phyloP scores from a whole-genome alignment of 371 early-diverging fungal genomes.

The Nematocida sp. region DNA sequence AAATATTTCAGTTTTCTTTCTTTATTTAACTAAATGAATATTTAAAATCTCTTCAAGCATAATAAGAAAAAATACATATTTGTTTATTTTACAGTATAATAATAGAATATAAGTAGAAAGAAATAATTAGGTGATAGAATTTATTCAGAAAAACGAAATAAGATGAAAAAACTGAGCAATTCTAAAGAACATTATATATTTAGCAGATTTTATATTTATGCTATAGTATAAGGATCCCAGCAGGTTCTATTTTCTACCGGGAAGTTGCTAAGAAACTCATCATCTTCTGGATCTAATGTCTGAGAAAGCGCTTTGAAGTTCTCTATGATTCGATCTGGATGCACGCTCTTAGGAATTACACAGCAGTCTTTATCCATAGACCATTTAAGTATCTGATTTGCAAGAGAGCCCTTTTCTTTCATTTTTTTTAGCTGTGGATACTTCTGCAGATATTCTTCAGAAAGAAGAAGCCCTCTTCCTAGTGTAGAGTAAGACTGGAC shows the following conservation, averaged over 20 bases:
- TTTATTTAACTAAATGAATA: too few species aligned
- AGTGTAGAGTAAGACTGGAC: constrained; percentile 81
- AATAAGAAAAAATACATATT: too few species aligned
- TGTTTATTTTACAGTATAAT: too few species aligned
- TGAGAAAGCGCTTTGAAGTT: constrained; percentile 60
- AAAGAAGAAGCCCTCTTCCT: constrained; percentile 73
- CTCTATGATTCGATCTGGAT: constrained; percentile 58
- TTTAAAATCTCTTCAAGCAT: too few species aligned
- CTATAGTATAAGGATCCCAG: constrained; percentile 56
- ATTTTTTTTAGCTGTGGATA: constrained; percentile 39
- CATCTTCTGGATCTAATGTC: constrained; percentile 27
- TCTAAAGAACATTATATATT: too few species aligned
- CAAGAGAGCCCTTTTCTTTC: constrained; percentile 72
- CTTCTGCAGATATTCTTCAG: constrained; percentile 60
- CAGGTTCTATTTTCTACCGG: constrained; percentile 49
- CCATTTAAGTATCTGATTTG: constrained; percentile 77
- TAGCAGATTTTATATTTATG: background rate
- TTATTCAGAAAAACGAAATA: too few species aligned
- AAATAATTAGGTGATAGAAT: too few species aligned
- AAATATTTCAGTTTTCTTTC: too few species aligned
- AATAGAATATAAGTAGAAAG: too few species aligned
- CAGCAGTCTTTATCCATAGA: constrained; percentile 71
- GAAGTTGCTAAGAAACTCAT: constrained; percentile 25
- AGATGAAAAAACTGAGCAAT: too few species aligned
- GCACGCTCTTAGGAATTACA: constrained; percentile 65